Evolutionary conservation across 2,329 filamentous ascomycete genomes (phyloP), one percentile per base, ranked within the genome.

Genomic region (Scorias spongiosa): DNA sequence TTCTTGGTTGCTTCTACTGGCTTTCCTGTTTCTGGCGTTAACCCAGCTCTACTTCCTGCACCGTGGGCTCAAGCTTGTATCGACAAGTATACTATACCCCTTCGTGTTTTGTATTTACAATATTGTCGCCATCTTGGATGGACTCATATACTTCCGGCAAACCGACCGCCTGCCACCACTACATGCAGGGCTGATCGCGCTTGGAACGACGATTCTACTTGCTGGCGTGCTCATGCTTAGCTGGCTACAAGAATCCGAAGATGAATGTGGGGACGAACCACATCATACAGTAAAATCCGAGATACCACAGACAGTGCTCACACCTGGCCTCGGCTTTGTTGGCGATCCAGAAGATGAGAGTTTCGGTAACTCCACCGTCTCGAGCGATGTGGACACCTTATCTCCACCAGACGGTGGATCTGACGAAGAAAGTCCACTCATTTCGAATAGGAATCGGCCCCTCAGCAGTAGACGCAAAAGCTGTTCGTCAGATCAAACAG

Each of bases 71-170:
- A 94, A 94, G 64, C 74, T 98, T 42, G 87, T 93, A 62, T 95
- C 88, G 44, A 96, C 91, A 17, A 94, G 86, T 56, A 82, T 96
- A 48, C 72, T 98, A 52, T 98, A 98, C 63, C 91, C 91, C 5
- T 80, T 96, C 54, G 88, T 96, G 34, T 98, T 98, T 65, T 98
- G 91, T 71, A 78, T 96, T 51, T 98, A 96, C 72, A 98, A 98
- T 70, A 94, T 98, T 57, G 88, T 96, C 57, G 91, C 91, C 51
- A 98, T 98, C 53, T 70, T 96, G 53, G 91, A 98, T 64, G 91
- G 91, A 29, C 72, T 98, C 53, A 94, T 98, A 55, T 98, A 96
- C 65, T 98, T 96, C 66, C 75, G 82, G 54, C 91, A 98, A 64
- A 83, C 81, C 43, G 81, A 86, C 50, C 74, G 84, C 44, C 77